Conservation (phyloP, 148 eudicot species). For the Nepenthes mirabilis region DNA sequence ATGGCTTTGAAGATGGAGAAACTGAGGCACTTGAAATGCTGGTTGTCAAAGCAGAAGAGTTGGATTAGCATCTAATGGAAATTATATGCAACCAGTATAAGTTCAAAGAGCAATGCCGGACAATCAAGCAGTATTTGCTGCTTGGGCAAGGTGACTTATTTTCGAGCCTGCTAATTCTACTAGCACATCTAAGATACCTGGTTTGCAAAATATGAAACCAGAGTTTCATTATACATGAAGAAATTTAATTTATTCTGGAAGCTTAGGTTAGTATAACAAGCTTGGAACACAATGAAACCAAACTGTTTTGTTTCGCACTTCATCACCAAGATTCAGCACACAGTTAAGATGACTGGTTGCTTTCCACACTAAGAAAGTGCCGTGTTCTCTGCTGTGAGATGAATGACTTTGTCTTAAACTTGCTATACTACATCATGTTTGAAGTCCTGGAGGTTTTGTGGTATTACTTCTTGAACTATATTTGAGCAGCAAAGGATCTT, state of each 20-base stretch:
- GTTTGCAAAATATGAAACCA: slow-evolving; percentile 78
- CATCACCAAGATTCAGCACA: slow-evolving; percentile 39
- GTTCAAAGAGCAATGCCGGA: slow-evolving; percentile 90
- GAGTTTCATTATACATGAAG: slow-evolving; percentile 65
- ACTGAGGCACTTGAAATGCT: slow-evolving; percentile 88
- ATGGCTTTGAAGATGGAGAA: slow-evolving; percentile 90
- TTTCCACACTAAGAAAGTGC: slow-evolving; percentile 62
- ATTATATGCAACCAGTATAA: slow-evolving; percentile 61
- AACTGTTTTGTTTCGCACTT: slow-evolving; percentile 64
- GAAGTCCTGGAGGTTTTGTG: slow-evolving; percentile 93
- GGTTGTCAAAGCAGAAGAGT: slow-evolving; percentile 81
- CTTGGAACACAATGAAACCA: slow-evolving; percentile 94
- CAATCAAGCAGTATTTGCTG: slow-evolving; percentile 81
- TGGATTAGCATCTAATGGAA: slow-evolving; percentile 75
- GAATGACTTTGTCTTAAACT: slow-evolving; percentile 86
- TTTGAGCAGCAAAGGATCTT: slow-evolving; percentile 89
- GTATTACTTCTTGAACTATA: slow-evolving; percentile 70
- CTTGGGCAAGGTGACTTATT: slow-evolving; percentile 95
- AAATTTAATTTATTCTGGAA: slow-evolving; percentile 94
- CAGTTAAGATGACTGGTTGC: slow-evolving; percentile 56
- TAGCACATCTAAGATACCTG: slow-evolving; percentile 84
- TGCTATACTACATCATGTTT: slow-evolving; percentile 99
- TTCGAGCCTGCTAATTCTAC: slow-evolving; percentile 89
- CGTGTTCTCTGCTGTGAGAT: slow-evolving; percentile 96
- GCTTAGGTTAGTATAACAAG: slow-evolving; percentile 93